Evolutionary conservation across 2,329 filamentous ascomycete genomes (phyloP).

Genomic region (Apiospora pterosperma): DNA sequence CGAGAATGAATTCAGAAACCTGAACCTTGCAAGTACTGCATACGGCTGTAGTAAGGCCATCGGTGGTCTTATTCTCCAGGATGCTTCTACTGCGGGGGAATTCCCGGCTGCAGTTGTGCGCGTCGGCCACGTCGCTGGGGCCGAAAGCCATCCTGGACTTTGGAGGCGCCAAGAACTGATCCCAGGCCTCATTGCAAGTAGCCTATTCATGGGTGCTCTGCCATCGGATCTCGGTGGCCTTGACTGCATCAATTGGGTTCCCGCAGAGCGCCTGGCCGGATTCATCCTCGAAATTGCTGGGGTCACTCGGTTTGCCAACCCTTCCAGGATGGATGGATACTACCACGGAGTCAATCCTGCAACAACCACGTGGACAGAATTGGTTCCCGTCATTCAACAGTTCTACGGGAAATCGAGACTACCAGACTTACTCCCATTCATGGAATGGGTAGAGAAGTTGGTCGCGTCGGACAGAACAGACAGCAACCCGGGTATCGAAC

Average conservation of each 20-base stretch:
- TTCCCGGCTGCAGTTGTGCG: constrained; percentile 34
- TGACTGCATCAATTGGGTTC: constrained; percentile 43
- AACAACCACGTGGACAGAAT: too few relatives aligned
- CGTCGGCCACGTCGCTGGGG: constrained; percentile 40
- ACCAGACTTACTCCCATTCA: too few relatives aligned
- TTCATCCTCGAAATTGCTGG: too few relatives aligned
- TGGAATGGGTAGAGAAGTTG: too few relatives aligned
- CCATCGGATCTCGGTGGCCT: constrained; percentile 37
- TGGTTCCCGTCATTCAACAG: too few relatives aligned
- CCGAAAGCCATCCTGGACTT: constrained; percentile 20
- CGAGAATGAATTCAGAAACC: constrained; percentile 27
- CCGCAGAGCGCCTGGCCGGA: constrained; percentile 8
- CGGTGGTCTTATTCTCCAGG: constrained; percentile 33
- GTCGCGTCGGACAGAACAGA: too few relatives aligned
- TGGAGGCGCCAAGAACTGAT: constrained; percentile 56
- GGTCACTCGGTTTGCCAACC: too few relatives aligned
- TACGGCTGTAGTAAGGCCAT: constrained; percentile 38
- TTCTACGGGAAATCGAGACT: too few relatives aligned
- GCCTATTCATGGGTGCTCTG: constrained; percentile 39
- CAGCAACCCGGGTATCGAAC: too few relatives aligned
- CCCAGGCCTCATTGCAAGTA: constrained; percentile 42
- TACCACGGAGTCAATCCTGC: too few relatives aligned
- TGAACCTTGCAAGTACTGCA: constrained; percentile 23
- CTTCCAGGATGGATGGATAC: too few relatives aligned
- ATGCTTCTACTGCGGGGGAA: constrained; percentile 23